Evolutionary conservation across 768 basidiomycete species (phyloP).

Genomic region (Wakefieldia striispora): DNA sequence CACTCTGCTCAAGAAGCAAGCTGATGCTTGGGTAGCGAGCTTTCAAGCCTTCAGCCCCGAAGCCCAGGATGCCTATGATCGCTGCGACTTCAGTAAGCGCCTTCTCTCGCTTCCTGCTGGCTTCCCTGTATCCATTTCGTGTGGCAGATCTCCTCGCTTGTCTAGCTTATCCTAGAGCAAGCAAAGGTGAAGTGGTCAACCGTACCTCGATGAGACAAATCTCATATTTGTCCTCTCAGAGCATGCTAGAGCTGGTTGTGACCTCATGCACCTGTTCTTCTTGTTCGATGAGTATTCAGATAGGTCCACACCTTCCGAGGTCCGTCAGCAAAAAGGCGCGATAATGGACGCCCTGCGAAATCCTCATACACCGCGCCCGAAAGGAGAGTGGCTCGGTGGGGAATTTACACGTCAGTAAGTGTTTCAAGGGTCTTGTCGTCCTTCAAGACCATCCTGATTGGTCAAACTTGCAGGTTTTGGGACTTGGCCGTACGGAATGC

Average conservation of each 20-base stretch:
- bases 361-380: slow-evolving; percentile 5
- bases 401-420: slow-evolving; percentile 19
- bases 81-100: slow-evolving; percentile 11
- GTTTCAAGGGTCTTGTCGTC: no score
- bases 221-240: slow-evolving; percentile 3
- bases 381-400: slow-evolving; percentile 19
- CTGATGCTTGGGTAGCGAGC: slow-evolving; percentile 3
- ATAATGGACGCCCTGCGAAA: slow-evolving; percentile 20
- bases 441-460: not conserved
- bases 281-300: slow-evolving; percentile 53
- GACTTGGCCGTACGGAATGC: slow-evolving; percentile 5
- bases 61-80: slow-evolving; percentile 11
- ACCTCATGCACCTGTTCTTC: slow-evolving; percentile 52
- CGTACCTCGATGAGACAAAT: not conserved
- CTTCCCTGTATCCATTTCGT: not conserved
- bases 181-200: slow-evolving; percentile 8
- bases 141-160: slow-evolving; percentile 9
- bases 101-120: not conserved
- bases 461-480: slow-evolving; percentile 18
- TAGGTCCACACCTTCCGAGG: slow-evolving; percentile 30
- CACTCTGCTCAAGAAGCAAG: slow-evolving; percentile 1
- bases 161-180: slow-evolving; percentile 4
- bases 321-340: slow-evolving; percentile 22
- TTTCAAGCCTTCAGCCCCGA: slow-evolving; percentile 11
- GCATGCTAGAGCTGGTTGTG: slow-evolving; percentile 37